Percentiles rank a stretch among this genome's conserved stretches.
These are phyloP conservation scores for Myxozyma melibiosi DNA, from an alignment of 805 yeast species.

Conservation along the genomic window DNA sequence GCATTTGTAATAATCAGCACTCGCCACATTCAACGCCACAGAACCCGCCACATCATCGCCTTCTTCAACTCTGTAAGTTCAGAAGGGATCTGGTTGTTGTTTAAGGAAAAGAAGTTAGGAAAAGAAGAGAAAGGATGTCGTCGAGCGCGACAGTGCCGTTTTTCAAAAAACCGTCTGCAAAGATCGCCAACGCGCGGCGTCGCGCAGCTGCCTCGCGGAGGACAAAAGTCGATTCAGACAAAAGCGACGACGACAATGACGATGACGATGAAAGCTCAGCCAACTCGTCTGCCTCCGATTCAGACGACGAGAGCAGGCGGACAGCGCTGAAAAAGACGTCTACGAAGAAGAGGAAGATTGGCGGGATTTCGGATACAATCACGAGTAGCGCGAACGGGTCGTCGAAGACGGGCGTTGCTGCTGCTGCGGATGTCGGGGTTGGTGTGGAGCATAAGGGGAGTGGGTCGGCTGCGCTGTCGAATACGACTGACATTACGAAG, in stretches of 20 bases:
- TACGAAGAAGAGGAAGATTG: conserved; percentile 19
- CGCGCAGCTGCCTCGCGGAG: background rate
- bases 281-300: background rate
- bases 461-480: conserved; percentile 25
- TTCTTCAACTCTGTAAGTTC: no score
- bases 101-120: background rate
- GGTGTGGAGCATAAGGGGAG: conserved; percentile 19
- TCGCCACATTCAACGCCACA: no score
- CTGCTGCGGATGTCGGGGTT: conserved; percentile 11
- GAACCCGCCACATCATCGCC: no score
- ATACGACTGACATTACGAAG: conserved; percentile 38
- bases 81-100: background rate
- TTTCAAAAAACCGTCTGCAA: conserved; percentile 19
- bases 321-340: conserved; percentile 3
- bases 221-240: background rate
- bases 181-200: conserved; percentile 19
- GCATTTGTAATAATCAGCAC: no score
- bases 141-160: conserved; percentile 16
- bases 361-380: conserved; percentile 22
- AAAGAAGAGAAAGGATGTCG: conserved; percentile 7
- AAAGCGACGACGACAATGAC: background rate
- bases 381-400: conserved; percentile 18
- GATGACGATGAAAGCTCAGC: background rate
- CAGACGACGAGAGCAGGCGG: background rate
- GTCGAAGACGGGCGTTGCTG: conserved; percentile 11